Evolutionary conservation across 441 rosid genomes (phyloP), one percentile per base, ranked within the genome.

Genomic region (Viola pubescens): DNA sequence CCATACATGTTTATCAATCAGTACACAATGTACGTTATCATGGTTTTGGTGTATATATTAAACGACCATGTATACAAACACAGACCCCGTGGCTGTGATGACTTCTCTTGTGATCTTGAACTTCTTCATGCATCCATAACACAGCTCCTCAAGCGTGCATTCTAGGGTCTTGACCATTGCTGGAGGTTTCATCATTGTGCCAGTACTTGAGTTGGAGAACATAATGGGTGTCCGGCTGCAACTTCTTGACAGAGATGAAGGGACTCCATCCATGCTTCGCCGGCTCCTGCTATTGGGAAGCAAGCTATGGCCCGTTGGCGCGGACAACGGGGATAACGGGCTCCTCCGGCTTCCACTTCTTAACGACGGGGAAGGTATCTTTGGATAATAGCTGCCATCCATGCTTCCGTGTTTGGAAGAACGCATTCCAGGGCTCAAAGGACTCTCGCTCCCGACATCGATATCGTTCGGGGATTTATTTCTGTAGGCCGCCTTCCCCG

Each of bases 71-170:
- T 50, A 12, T 5, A 7, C 16, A 41, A n/a, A 56, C n/a, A 63
- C 88, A 14, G 61, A 88, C 94, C 97, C 88, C 13, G 82, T 65
- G 13, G 60, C 68, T 0, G 85, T 76, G 12, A 80, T 64, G 54
- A 80, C 84, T 55, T 88, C 92, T 78, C 96, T 86, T 12, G 80
- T 83, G 67, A 86, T 70, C 76, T 82, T 84, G 62, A 91, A 81
- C 76, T 74, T 84, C 80, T 84, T 88, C 39, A 54, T 77, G 76
- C 94, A 80, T 37, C 98, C 98, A 50, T 70, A 83, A 65, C 88
- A 86, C 71, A 91, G 61, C 61, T 88, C 96, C 73, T 91, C 98
- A 1, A 91, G 86, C 10, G 92, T 79, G 81, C 98, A 91, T n/a
- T 75, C 77, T 1, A 91, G 85, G 43, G 66, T 54, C 80, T 75